Percentiles rank a stretch among this genome's conserved stretches.
phyloP scores from a whole-genome alignment of 768 basidiomycete genomes.

The Lactarius sanguifluus region DNA sequence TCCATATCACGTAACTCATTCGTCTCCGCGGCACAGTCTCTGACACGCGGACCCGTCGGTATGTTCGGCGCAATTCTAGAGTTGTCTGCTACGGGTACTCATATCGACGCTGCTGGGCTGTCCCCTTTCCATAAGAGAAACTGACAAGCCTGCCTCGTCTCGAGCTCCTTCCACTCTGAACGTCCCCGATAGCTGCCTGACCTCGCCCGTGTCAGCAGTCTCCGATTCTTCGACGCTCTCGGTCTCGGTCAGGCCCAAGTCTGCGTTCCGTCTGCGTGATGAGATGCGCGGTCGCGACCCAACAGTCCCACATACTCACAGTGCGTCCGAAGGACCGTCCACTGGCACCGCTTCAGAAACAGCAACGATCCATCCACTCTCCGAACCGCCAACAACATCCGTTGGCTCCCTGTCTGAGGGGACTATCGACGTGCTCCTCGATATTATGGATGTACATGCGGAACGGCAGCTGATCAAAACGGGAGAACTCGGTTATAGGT shows the following conservation, averaged over 20 bases:
- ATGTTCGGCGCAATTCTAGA: neutral
- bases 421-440: slow-evolving; percentile 19
- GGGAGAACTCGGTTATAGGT: slow-evolving; percentile 14
- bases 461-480: slow-evolving; percentile 29
- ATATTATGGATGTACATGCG: slow-evolving; percentile 27
- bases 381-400: slow-evolving; percentile 13
- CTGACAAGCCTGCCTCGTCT: slow-evolving; percentile 3
- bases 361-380: slow-evolving; percentile 13
- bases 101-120: neutral
- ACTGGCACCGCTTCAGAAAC: neutral
- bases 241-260: slow-evolving; percentile 24
- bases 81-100: neutral
- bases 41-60: neutral
- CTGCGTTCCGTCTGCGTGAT: slow-evolving; percentile 29
- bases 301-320: neutral
- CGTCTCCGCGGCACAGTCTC: neutral
- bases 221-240: slow-evolving; percentile 7
- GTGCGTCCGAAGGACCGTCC: neutral
- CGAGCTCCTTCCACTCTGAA: neutral
- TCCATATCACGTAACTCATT: neutral
- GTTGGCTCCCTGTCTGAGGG: slow-evolving; percentile 15
- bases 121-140: neutral
- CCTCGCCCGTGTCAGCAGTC: slow-evolving; percentile 23
- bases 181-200: slow-evolving; percentile 9
- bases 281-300: slow-evolving; percentile 24